phyloP scores from a whole-genome alignment of 257 asterid species.

The Gentiana straminea region DNA sequence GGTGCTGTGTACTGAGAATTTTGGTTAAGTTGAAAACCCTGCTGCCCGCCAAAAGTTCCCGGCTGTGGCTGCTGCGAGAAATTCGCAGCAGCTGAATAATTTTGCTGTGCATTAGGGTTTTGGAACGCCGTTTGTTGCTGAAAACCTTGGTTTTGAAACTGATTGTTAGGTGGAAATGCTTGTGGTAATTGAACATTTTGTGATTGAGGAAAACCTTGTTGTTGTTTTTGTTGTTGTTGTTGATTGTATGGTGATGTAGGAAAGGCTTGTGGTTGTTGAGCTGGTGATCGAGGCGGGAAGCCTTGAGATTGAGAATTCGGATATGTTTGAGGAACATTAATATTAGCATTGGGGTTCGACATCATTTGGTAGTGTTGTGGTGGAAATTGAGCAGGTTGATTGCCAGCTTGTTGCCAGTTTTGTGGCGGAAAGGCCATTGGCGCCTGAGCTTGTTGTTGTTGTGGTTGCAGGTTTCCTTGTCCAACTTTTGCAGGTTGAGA shows the following conservation, averaged over 20 bases:
- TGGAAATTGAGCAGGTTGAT: slow-evolving; percentile 5
- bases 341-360: not conserved
- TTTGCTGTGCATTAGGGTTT: slow-evolving; percentile 2
- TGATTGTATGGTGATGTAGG: slow-evolving; percentile 3
- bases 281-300: slow-evolving; percentile 12
- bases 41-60: slow-evolving; percentile 1
- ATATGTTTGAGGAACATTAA: slow-evolving; percentile 4
- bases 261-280: slow-evolving; percentile 9
- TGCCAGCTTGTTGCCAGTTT: not conserved
- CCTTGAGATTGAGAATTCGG: not conserved
- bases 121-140: slow-evolving; percentile 5
- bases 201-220: slow-evolving; percentile 12
- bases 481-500: too few species aligned
- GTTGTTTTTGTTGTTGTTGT: slow-evolving; percentile 8
- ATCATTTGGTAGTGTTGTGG: slow-evolving; percentile 8
- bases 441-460: slow-evolving; percentile 7
- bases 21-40: slow-evolving; percentile 6
- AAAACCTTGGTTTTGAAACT: not conserved
- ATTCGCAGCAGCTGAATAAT: not conserved
- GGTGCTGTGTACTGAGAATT: not conserved
- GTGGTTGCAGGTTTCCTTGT: not conserved
- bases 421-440: slow-evolving; percentile 10
- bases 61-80: not conserved
- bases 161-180: slow-evolving; percentile 6
- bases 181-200: not conserved